Base-by-base conservation (phyloP, 2,329 filamentous ascomycete species). In the Mariannaea sp. region DNA sequence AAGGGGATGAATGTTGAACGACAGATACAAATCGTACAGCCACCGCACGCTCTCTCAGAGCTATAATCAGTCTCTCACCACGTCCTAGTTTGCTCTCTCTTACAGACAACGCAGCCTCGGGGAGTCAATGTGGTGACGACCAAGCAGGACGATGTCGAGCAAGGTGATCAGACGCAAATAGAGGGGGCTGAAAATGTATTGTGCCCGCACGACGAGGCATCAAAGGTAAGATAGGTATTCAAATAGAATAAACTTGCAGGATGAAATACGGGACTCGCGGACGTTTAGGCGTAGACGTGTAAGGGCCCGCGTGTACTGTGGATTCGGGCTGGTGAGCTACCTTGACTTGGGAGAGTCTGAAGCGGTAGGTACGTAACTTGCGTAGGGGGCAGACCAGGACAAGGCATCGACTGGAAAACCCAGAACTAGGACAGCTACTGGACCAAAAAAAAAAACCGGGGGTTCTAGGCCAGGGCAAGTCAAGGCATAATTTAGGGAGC, bases 71-170 rank as follows among this genome's bases (percentile, higher is more conserved):
- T 38, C 46, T 45, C 38, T 52, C 39, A n/a, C 36, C 48, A 35
- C 38, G 32, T 32, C 49, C 39, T 51, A 30, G 47, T 49, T n/a
- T n/a, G n/a, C 46, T n/a, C 49, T 58, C 61, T 61, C 63, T 65
- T 61, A 49, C 63, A 56, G 36, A 35, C 64, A 66, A 62, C 64
- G 60, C 64, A 59, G 53, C 64, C 64, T 65, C n/a, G 61, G 64
- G 44, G 35, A 54, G 50, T 64, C 64, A 66, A 60, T 58, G 64
- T 60, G 64, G 59, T 62, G 61, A 58, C 64, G 40, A 57, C 64
- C 64, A 62, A 47, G 53, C 44, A 46, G 53, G 62, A 62, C 56
- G 57, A 58, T 49, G 46, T 49, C 20, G 45, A 57, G 48, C 45
- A 49, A 56, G 51, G 40, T 26, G 53, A 61, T 47, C 43, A 12